Percentiles rank a stretch among this genome's conserved stretches.
Conservation (phyloP, 257 asterid species). For the Prunella vulgaris region DNA sequence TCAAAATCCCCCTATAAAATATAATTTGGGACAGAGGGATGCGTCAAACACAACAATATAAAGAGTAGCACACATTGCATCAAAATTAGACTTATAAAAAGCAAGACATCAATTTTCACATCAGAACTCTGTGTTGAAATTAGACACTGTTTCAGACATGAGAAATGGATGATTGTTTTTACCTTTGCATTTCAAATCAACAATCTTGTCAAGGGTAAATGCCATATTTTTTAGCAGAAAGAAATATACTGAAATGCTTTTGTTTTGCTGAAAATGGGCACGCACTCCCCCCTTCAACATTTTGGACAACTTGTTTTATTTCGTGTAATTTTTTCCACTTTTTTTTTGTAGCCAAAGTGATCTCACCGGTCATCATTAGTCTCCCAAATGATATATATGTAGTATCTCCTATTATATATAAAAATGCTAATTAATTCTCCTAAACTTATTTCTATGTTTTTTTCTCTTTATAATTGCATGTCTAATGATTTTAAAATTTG, state of each 20-base stretch:
- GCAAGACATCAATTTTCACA: neutral
- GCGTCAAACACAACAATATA: too few relatives aligned
- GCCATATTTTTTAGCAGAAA: neutral
- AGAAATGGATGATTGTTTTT: neutral
- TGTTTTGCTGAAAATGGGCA: slow-evolving; percentile 18
- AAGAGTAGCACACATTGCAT: neutral
- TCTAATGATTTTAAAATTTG: too few relatives aligned
- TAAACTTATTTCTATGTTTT: too few relatives aligned
- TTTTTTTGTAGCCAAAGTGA: slow-evolving; percentile 11
- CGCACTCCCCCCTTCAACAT: too few relatives aligned
- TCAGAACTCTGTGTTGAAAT: neutral
- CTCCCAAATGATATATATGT: neutral
- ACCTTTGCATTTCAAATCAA: neutral
- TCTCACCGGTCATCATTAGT: neutral
- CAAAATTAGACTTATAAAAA: neutral
- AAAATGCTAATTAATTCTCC: too few relatives aligned
- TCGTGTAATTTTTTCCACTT: slow-evolving; percentile 2
- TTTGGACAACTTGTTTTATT: slow-evolving; percentile 13
- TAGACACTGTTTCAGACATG: neutral
- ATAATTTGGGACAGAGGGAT: too few relatives aligned
- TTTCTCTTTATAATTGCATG: too few relatives aligned
- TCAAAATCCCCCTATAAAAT: too few relatives aligned
- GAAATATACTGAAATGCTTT: neutral
- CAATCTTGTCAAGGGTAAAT: slow-evolving; percentile 14
- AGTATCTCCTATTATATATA: too few relatives aligned